Base-by-base conservation (phyloP, 2,329 filamentous ascomycete species). In the Fusarium concolor region DNA sequence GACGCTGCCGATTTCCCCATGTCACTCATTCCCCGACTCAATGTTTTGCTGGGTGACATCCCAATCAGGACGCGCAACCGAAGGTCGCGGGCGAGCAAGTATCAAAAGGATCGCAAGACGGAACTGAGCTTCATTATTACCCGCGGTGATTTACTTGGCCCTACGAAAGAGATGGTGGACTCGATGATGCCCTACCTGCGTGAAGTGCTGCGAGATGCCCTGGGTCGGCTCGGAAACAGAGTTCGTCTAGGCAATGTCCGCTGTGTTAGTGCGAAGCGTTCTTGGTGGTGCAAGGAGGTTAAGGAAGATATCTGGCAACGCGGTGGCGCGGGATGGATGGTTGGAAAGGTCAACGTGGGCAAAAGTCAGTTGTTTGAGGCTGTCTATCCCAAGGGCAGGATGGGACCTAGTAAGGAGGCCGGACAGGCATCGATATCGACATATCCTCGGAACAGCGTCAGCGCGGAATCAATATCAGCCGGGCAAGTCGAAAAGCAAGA, bases 271-370 rank as follows among this genome's bases (percentile, higher is more conserved):
- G 89, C 95, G 11, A 92, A 92, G 75, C 85, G 92, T 60, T 87
- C 87, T 11, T 99, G 96, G 96, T 97, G 95, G 93, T 97, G 94
- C 1, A 91, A 87, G 69, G 84, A 91, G 49, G 81, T 99, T 56
- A 97, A 93, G 77, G 90, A 97, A 71, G 90, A 94, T 46, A 94
- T 99, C 45, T 94, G 89, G 86, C 81, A 89, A 42, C 87, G 92
- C 47, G 94, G 93, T 6, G 95, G 95, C 6, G 96, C 90, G 17
- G 90, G 92, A 17, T 99, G 96, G 95, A 90, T 99, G 84, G 92
- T 99, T 4, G 96, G 96, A n/a, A 98, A 97, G 79, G 93, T 94
- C 66, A 99, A 99, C 75, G 96, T 98, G 4, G 96, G 96, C 24
- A 99, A 99, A 80, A 98, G 95, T 72, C 91, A 91, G 75, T 86